Evolutionary conservation across 441 rosid species (phyloP), one percentile per base, ranked within the genome.

Genomic region (Populus hybrid): DNA sequence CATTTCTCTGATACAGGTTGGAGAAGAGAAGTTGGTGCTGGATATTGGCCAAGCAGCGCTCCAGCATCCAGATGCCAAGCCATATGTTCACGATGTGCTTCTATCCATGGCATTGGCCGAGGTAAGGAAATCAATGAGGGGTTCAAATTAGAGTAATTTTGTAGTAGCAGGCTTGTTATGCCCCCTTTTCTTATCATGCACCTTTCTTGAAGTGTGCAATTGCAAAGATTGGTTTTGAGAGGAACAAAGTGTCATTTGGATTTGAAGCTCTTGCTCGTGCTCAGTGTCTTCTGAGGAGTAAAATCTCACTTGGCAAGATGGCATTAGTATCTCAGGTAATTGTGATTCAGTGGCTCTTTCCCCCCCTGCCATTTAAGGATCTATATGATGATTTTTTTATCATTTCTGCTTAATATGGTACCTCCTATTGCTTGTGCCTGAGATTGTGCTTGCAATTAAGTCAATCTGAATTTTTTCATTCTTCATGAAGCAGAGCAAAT

Each of bases 191-290:
- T 88, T 82, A 91, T 89, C 84, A 82, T 88, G 89, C 86, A 84
- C 86, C 88, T 90, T 85, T 88, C 90, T 87, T 92, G 89, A 89
- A 95, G 99, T 95, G 98, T 89, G 95, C 95, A 64, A 89, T 91
- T 78, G 98, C 99, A 50, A 94, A 92, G 87, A 83, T 73, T 86
- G 87, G 89, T 79, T 90, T 95, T 72, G 97, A 95, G 87, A 92
- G 87, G 90, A 91, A 87, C 85, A 92, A 89, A 84, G 91, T 94
- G 69, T 90, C 95, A 70, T 91, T 81, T 83, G 99, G 99, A 82
- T 94, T 95, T 85, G 99, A 94, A 87, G 98, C 99, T 83, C 97
- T 95, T 86, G 97, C 97, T 72, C 97, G 94, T 64, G 97, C 99
- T 75, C 99, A 95, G 36, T 83, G 86, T 84, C 88, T 94, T 82